Conservation (phyloP, 164 flowering plant genomes). For the Santalum album region DNA sequence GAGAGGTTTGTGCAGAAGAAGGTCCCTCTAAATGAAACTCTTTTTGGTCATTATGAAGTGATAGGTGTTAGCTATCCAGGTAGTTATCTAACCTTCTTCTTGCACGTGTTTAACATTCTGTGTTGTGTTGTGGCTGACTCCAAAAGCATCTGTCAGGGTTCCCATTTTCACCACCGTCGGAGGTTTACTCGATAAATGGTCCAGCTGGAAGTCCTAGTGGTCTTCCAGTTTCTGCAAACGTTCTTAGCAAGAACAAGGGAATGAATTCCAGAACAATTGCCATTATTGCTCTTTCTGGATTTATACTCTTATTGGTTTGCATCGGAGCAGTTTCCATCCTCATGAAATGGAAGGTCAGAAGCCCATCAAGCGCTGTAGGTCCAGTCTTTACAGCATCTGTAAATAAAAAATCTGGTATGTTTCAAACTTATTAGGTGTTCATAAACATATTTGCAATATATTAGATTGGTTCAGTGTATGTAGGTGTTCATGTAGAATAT, state of each 20-base stretch:
- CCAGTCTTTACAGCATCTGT: conserved; percentile 54
- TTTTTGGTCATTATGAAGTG: conserved; percentile 81
- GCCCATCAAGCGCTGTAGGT: conserved; percentile 68
- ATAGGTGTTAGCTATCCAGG: conserved; percentile 66
- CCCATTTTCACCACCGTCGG: conserved; percentile 55
- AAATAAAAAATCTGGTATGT: conserved; percentile 72
- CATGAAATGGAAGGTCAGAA: conserved; percentile 52
- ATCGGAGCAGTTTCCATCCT: conserved; percentile 44
- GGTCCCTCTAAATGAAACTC: conserved; percentile 56
- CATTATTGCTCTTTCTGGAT: conserved; percentile 60
- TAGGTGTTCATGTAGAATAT: not conserved
- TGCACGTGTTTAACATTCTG: not conserved
- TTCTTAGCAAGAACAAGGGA: conserved; percentile 42
- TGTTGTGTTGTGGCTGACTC: conserved; percentile 1
- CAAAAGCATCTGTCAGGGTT: conserved; percentile 42
- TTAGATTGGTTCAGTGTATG: not conserved
- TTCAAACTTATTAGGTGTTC: not conserved
- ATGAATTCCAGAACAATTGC: conserved; percentile 55
- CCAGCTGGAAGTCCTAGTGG: conserved; percentile 49
- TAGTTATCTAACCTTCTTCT: conserved; percentile 16
- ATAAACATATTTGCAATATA: not conserved
- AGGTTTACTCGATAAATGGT: conserved; percentile 26
- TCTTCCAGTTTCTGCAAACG: conserved; percentile 62
- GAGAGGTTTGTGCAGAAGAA: conserved; percentile 71
- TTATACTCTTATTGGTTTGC: conserved; percentile 59